A percentile compares a stretch with the other conserved stretches of the same genome.
Conservation (phyloP, 1,139 yeast species). For the Magnusiomyces paraingens region DNA sequence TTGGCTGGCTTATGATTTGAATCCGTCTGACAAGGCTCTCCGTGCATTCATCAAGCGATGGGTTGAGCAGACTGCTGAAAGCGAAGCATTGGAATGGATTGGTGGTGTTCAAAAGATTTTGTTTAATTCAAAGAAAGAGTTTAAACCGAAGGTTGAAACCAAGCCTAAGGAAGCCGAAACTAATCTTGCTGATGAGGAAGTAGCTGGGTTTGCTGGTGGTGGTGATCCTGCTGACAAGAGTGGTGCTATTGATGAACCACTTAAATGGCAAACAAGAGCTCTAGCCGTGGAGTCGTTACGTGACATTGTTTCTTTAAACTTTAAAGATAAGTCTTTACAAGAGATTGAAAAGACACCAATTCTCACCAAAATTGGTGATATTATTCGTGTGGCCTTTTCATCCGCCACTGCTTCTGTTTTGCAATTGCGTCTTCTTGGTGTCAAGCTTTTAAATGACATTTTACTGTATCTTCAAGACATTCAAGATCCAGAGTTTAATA, state of each 20-base stretch:
- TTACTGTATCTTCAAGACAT: constrained; percentile 43
- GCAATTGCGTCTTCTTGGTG: constrained; percentile 57
- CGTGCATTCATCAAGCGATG: constrained; percentile 30
- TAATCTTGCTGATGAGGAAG: constrained; percentile 40
- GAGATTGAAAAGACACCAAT: constrained; percentile 29
- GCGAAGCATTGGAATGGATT: constrained; percentile 35
- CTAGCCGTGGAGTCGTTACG: constrained; percentile 55
- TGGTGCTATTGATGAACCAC: constrained; percentile 45
- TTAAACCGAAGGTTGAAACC: constrained; percentile 16
- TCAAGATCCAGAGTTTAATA: constrained; percentile 69
- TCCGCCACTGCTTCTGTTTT: constrained; percentile 72
- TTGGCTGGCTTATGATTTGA: constrained; percentile 35
- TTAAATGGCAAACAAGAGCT: constrained; percentile 63
- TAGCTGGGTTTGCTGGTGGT: constrained; percentile 38
- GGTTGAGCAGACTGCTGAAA: constrained; percentile 33
- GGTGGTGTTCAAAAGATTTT: constrained; percentile 32
- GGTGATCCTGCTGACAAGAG: constrained; percentile 27
- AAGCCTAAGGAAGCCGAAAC: constrained; percentile 15
- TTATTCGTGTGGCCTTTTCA: constrained; percentile 75
- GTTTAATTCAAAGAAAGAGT: constrained; percentile 27
- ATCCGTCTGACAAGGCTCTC: constrained; percentile 28
- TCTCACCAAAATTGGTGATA: constrained; percentile 53
- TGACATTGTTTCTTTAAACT: constrained; percentile 43
- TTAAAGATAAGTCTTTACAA: constrained; percentile 38
- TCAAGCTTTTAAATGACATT: constrained; percentile 57